phyloP scores from a whole-genome alignment of 805 yeast species.

The Lipomyces yamanashiensis region DNA sequence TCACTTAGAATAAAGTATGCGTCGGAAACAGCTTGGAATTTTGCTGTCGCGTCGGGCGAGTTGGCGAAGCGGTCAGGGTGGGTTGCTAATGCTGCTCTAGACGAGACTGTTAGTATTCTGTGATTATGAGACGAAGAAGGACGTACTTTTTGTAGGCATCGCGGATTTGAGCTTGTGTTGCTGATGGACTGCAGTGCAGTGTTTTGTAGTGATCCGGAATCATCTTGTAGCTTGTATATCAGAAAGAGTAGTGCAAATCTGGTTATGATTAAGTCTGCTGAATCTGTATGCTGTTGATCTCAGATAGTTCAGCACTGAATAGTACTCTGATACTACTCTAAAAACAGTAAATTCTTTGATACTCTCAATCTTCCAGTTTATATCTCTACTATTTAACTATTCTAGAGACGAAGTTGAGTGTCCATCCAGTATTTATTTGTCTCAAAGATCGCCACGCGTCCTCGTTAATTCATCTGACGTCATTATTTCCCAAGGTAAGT shows the following conservation, averaged over 20 bases:
- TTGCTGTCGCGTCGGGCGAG: slow-evolving; percentile 29
- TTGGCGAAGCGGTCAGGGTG: slow-evolving; percentile 38
- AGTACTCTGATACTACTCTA: no score
- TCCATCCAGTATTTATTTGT: no score
- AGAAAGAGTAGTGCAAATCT: neutral
- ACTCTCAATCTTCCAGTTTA: no score
- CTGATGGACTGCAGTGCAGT: slow-evolving; percentile 18
- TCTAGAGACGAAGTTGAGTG: no score
- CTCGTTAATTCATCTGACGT: no score
- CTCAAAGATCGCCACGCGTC: no score
- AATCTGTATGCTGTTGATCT: neutral
- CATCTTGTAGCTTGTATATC: neutral
- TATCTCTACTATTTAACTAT: no score
- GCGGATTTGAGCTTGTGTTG: slow-evolving; percentile 33
- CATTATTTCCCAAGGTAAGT: no score
- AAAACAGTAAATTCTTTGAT: no score
- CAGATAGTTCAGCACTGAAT: no score
- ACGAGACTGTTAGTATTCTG: neutral
- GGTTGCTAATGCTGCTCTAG: slow-evolving; percentile 37
- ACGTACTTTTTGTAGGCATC: slow-evolving; percentile 35
- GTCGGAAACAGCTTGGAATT: slow-evolving; percentile 37
- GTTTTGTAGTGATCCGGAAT: slow-evolving; percentile 33
- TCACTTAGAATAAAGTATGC: slow-evolving; percentile 39
- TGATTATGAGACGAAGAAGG: neutral
- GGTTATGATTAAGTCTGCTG: no score